Evolutionary conservation across 2,329 filamentous ascomycete species (phyloP).

Genomic region (Xylariomycetidae sp.): DNA sequence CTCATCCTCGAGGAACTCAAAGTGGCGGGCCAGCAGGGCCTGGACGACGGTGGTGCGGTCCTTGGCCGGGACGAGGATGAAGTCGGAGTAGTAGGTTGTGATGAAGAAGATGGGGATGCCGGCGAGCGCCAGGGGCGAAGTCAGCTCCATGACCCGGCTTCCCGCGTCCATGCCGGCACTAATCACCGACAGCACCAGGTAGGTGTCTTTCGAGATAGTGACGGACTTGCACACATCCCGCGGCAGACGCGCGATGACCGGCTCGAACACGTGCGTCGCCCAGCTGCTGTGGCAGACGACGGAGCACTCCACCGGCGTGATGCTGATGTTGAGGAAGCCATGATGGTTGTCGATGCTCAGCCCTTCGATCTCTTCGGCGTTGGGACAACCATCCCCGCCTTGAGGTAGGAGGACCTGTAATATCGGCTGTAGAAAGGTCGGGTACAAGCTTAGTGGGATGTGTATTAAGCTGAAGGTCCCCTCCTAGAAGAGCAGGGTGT

Average conservation of each 20-base stretch:
- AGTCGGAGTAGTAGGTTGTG: constrained; percentile 96
- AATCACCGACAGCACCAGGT: constrained; percentile 83
- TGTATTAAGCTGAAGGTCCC: constrained; percentile 84
- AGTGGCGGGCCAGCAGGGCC: constrained; percentile 72
- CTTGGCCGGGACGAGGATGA: constrained; percentile 80
- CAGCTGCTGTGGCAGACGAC: constrained; percentile 78
- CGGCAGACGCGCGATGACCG: constrained; percentile 61
- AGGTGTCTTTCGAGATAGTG: constrained; percentile 75
- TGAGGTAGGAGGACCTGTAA: constrained; percentile 75
- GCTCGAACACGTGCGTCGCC: constrained; percentile 68
- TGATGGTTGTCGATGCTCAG: constrained; percentile 52
- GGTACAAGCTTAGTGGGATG: constrained; percentile 74
- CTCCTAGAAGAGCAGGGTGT: no score
- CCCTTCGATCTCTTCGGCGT: constrained; percentile 35
- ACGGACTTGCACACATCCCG: constrained; percentile 46
- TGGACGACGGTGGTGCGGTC: constrained; percentile 68
- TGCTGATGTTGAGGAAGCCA: constrained; percentile 86
- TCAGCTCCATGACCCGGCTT: constrained; percentile 84
- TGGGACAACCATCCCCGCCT: constrained; percentile 29
- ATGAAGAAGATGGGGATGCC: constrained; percentile 98
- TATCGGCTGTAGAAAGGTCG: constrained; percentile 77
- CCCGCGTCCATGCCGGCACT: constrained; percentile 87
- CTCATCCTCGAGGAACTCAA: constrained; percentile 71
- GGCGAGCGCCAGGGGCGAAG: constrained; percentile 81
- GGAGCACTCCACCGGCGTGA: constrained; percentile 89